phyloP scores from a whole-genome alignment of 805 yeast genomes.

The Saturnispora sekii region DNA sequence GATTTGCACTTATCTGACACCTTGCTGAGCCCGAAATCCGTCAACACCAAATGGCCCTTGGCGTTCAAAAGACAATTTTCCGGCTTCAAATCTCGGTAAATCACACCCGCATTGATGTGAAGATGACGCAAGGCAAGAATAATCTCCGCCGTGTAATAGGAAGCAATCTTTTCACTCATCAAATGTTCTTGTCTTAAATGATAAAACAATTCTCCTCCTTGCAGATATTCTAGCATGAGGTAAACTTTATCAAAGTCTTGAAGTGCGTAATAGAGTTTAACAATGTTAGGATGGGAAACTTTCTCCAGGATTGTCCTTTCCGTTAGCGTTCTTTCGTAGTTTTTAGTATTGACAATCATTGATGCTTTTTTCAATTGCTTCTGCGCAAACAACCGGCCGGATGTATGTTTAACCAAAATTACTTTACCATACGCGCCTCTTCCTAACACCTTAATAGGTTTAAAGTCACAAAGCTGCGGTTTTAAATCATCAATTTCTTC shows the following conservation, averaged over 20 bases:
- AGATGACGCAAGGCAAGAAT: conserved; percentile 67
- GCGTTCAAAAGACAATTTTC: conserved; percentile 76
- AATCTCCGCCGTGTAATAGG: conserved; percentile 75
- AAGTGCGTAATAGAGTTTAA: conserved; percentile 70
- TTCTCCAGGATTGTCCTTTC: conserved; percentile 67
- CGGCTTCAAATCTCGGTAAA: conserved; percentile 82
- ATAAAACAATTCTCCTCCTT: conserved; percentile 79
- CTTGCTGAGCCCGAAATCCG: conserved; percentile 77
- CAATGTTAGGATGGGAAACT: conserved; percentile 73
- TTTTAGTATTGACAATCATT: conserved; percentile 47
- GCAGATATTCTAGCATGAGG: conserved; percentile 67
- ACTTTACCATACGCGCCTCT: conserved; percentile 89
- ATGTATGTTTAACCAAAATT: conserved; percentile 58
- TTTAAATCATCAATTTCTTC: conserved; percentile 5
- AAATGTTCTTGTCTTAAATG: conserved; percentile 43
- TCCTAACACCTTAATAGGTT: conserved; percentile 69
- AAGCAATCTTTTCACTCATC: conserved; percentile 53
- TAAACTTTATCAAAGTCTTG: conserved; percentile 75
- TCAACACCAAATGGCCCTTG: conserved; percentile 70
- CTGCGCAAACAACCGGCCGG: conserved; percentile 70
- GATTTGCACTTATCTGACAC: conserved; percentile 39
- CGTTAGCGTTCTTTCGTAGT: conserved; percentile 68
- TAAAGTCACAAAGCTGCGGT: conserved; percentile 44
- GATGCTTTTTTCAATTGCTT: conserved; percentile 79
- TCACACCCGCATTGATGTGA: conserved; percentile 64